Evolutionary conservation across 805 yeast species (phyloP), one percentile per base, ranked within the genome.

Genomic region (Cyberlindnera subsufficiens): DNA sequence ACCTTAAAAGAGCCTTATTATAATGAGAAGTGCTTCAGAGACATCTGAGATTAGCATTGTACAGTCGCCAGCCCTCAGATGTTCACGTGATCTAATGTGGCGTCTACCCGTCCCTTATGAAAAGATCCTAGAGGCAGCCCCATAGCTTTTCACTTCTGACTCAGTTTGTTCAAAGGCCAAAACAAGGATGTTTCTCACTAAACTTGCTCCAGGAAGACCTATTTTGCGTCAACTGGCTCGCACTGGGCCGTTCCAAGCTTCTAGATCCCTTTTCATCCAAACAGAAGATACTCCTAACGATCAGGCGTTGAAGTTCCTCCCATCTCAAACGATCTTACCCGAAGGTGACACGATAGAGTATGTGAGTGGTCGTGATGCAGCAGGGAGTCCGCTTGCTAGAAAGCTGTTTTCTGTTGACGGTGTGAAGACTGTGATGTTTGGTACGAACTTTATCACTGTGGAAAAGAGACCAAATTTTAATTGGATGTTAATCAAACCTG

Each of bases 231-330:
- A 16, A 8, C 3, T 18, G 14, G 15, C 35, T 6, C 16, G 35
- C 19, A 7, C 19, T 34, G 29, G 29, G 5, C n/a, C 29, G 14
- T 25, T 20, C 6, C 32, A 14, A 17, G 16, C n/a, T 16, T 13
- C 30, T 16, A 37, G 40, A 31, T 30, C 58, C 0, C 43, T 83
- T 29, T 83, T 80, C 61, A 88, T 88, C 35, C 95, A 86, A 59
- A 88, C 96, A 0, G 80, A 83, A 30, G 78, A 81, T 27, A 88
- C 96, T 0, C 96, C 96, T 2, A 88, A 88, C 58, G 90, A 80
- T 42, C 80, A 86, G 52, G 96, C 96, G 0, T 64, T 88, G 43
- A 88, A 88, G 68, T 88, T 88, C 54, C 61, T 86, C 29, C 96
- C 96, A 1, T 80, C 88, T 11, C 77, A 74, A 63, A 68, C 70